Conservation (phyloP, 441 rosid species). For the Croton setiger region DNA sequence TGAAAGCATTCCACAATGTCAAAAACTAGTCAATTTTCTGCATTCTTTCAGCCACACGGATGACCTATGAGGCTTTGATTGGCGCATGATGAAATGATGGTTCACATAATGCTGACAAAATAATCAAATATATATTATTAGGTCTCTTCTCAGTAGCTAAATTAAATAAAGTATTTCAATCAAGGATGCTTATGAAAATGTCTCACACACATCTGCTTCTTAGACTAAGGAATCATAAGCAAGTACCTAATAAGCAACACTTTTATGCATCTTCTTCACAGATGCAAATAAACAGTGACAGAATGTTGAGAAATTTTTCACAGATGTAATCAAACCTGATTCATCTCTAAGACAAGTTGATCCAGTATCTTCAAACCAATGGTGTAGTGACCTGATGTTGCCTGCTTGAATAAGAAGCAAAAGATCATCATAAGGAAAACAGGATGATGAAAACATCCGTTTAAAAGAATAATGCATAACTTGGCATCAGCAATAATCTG, state of each 20-base stretch:
- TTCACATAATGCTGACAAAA: background rate
- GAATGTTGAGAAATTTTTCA: slow-evolving; percentile 4
- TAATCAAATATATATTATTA: background rate
- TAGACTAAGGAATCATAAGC: background rate
- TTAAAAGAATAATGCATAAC: slow-evolving; percentile 5
- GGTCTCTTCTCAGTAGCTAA: background rate
- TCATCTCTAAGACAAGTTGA: slow-evolving; percentile 98
- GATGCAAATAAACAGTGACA: background rate
- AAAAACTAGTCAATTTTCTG: background rate
- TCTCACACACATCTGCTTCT: background rate
- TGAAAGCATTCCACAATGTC: background rate
- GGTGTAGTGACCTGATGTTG: slow-evolving; percentile 71
- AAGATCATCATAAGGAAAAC: background rate
- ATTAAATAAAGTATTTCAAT: background rate
- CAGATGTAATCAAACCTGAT: slow-evolving; percentile 56
- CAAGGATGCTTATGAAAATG: background rate
- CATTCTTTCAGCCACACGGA: background rate
- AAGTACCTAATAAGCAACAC: background rate
- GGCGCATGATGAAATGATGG: background rate
- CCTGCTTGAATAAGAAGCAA: slow-evolving; percentile 44
- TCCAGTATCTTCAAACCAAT: slow-evolving; percentile 94
- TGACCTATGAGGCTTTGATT: background rate
- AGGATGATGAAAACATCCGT: slow-evolving; percentile 12
- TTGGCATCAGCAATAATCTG: too few species aligned
- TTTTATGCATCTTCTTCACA: background rate